Evolutionary conservation across 108 stramenopile species (phyloP), one percentile per base, ranked within the genome.

Genomic region (Nannochloropsis granulata): DNA sequence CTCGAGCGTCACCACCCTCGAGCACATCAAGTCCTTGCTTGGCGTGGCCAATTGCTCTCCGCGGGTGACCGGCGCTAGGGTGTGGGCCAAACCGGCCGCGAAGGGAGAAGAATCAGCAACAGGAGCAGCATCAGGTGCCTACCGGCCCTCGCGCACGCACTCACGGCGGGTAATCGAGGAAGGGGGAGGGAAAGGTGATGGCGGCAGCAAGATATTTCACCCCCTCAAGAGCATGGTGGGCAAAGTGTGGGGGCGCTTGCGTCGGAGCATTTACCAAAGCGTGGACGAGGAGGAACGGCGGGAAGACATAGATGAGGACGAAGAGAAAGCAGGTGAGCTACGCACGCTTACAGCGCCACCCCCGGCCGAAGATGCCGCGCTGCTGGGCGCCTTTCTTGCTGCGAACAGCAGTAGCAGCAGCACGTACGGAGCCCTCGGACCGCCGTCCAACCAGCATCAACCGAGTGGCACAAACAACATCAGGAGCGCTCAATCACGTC

Each of bases 1-100:
- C 12, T 83, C 85, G 26, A 44, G 83, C 43, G 78, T 44, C 46
- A 43, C 81, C 25, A 44, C 85, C 25, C 82, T 88, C 14, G 84
- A 56, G 25, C 45, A 85, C 79, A 71, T 84, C 56, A 86, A 25
- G 43, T 46, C 45, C 45, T 46, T 46, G 45, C 16, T 46, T 13
- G 45, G 45, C 14, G 45, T 46, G 16, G 45, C 45, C 14, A 13
- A 46, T 14, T 46, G 14, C 45, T n/a, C n/a, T n/a, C n/a, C n/a
- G n/a, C n/a, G n/a, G n/a, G n/a, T n/a, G n/a, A n/a, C n/a, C n/a
- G n/a, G n/a, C n/a, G n/a, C n/a, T n/a, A n/a, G n/a, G n/a, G n/a
- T n/a, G n/a, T n/a, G n/a, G n/a, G n/a, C n/a, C n/a, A n/a, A n/a
- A n/a, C 45, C 45, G 13, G 13, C 45, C 13, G 14, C 14, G 45